These are phyloP conservation scores for Tetrapisispora taiwanensis DNA, from an alignment of 805 yeast genomes.

Conservation along the genomic window DNA sequence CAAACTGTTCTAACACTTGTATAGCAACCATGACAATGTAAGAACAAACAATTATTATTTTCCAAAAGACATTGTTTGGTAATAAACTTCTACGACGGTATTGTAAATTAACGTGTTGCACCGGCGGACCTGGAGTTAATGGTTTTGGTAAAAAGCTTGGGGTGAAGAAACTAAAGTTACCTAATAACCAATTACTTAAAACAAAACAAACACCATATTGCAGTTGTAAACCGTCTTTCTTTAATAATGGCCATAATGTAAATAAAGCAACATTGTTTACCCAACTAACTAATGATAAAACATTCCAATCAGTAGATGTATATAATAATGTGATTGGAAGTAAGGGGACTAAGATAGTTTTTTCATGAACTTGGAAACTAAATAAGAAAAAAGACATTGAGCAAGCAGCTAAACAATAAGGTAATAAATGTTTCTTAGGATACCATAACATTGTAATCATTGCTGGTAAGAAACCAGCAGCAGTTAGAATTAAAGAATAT, in stretches of 20 bases:
- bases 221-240: conserved; percentile 59
- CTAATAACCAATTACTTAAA: conserved; percentile 71
- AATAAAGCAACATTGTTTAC: conserved; percentile 74
- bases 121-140: conserved; percentile 38
- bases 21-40: conserved; percentile 41
- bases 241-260: conserved; percentile 79
- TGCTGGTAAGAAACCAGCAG: conserved; percentile 46
- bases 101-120: conserved; percentile 24
- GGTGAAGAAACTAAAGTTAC: conserved; percentile 47
- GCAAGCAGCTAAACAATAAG: conserved; percentile 72
- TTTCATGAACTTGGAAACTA: conserved; percentile 94
- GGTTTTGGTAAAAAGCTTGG: conserved; percentile 34
- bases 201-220: conserved; percentile 59
- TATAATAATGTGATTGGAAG: conserved; percentile 68
- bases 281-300: conserved; percentile 75
- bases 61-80: conserved; percentile 44
- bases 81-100: conserved; percentile 34
- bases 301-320: conserved; percentile 43
- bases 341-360: conserved; percentile 78
- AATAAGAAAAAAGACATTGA: conserved; percentile 84
- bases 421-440: conserved; percentile 42
- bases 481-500: conserved; percentile 45
- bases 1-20: conserved; percentile 43
- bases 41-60: conserved; percentile 39
- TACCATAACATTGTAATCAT: conserved; percentile 39